Evolutionary conservation across 2,329 filamentous ascomycete genomes (phyloP), one percentile per base, ranked within the genome.

Genomic region (Colletotrichum viniferum): DNA sequence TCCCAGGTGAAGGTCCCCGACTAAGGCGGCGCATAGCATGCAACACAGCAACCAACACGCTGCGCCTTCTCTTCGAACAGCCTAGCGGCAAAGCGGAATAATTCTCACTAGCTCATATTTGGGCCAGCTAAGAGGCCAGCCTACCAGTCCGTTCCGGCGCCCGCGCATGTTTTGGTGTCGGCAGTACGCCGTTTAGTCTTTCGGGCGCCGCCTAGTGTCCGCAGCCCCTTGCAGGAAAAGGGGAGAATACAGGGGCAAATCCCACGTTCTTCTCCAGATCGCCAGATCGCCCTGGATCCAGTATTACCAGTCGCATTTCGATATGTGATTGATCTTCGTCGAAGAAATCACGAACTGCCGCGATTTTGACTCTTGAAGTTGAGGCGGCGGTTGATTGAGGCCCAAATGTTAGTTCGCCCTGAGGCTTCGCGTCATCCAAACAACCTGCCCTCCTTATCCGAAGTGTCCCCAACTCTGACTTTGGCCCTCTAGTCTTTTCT

Each of bases 341-440:
- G 24, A 13, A 60, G 55, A 52, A 52, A 18, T 62, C 36, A 28
- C 24, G 14, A 52, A 56, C n/a, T 48, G 30, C 36, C 21, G 32
- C 68, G 9, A 62, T 28, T 56, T 67, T 58, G 38, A 63, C 55
- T 62, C 61, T 21, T 36, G 8, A 5, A 4, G 9, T 30, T 38
- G 69, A 72, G 21, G 63, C 55, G 34, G 38, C 12, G 7, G 21
- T 21, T 60, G 55, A 43, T 63, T 36, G 28, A 55, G 38, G 52
- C 6, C 28, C 3, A 16, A 75, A 68, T 32, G 10, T 26, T 34
- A 32, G 56, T 56, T 43, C 13, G 69, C 16, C 56, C 34, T 34
- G 26, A 67, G 63, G 43, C 12, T 62, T 60, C 56, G 69, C 69
- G 69, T 75, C 73, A 64, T 73, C 63, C 43, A n/a, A 69, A 61